These are phyloP conservation scores for California macrophylla DNA, from an alignment of 441 rosid species.

Conservation along the genomic window DNA sequence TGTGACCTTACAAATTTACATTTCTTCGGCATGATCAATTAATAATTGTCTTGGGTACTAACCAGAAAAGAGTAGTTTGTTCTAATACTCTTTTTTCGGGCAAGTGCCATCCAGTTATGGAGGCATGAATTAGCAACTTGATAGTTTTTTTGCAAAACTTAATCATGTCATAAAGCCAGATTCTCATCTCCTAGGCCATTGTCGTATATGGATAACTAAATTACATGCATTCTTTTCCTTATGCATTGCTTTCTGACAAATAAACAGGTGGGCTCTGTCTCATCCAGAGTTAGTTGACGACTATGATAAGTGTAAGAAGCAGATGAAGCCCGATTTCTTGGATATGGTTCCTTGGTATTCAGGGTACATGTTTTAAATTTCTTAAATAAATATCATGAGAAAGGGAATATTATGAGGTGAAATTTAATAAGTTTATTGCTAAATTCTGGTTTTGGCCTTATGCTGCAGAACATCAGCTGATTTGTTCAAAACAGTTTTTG, in stretches of 20 bases:
- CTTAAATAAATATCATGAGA: background rate
- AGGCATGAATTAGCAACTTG: too few species aligned
- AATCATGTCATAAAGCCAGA: background rate
- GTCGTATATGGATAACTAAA: background rate
- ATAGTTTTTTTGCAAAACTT: background rate
- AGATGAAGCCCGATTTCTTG: conserved; percentile 86
- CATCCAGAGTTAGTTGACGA: conserved; percentile 82
- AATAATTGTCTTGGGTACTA: background rate
- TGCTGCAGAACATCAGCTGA: conserved; percentile 97
- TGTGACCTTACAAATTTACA: background rate
- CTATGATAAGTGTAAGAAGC: conserved; percentile 66
- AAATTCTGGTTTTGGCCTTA: conserved; percentile 17
- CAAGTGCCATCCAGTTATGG: too few species aligned
- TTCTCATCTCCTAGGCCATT: background rate
- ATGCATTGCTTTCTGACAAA: conserved; percentile 14
- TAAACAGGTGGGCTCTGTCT: conserved; percentile 90
- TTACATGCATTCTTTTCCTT: background rate
- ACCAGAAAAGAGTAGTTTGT: background rate
- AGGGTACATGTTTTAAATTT: conserved; percentile 44
- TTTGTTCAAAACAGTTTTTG: conserved; percentile 93
- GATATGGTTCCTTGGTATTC: conserved; percentile 99
- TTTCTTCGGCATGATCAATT: background rate
- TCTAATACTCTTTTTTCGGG: too few species aligned
- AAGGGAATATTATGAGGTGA: background rate
- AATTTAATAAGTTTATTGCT: conserved; percentile 5